phyloP scores from a whole-genome alignment of 176 grass and related monocot species.

The Rhipidocladum racemiflorum region DNA sequence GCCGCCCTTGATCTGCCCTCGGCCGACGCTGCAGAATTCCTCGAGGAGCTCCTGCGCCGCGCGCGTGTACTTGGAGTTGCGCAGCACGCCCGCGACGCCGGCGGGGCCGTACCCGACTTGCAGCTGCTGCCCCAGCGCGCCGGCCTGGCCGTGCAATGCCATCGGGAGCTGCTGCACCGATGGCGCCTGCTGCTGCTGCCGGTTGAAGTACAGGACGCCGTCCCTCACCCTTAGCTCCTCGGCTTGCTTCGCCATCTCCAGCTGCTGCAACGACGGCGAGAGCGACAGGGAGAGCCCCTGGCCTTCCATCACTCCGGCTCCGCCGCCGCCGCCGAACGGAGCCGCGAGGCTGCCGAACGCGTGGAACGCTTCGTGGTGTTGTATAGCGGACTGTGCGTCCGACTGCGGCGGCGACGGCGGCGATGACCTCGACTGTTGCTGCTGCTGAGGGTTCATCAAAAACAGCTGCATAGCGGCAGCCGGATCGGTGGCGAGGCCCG shows the following conservation, averaged over 20 bases:
- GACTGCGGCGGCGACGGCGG: constrained; percentile 53
- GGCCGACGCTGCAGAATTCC: constrained; percentile 97
- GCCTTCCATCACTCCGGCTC: constrained; percentile 58
- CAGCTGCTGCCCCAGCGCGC: constrained; percentile 37
- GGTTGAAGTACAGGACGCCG: constrained; percentile 87
- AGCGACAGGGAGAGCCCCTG: constrained; percentile 87
- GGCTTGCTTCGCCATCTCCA: constrained; percentile 90
- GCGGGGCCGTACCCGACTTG: constrained; percentile 69
- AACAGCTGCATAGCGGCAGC: constrained; percentile 84
- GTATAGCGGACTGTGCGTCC: constrained; percentile 46
- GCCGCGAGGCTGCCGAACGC: constrained; percentile 42
- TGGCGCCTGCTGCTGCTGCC: constrained; percentile 38
- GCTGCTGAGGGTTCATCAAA: constrained; percentile 78
- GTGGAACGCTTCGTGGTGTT: constrained; percentile 75
- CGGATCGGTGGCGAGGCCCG: constrained; percentile 49
- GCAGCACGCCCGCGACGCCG: constrained; percentile 57
- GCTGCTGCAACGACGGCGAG: constrained; percentile 81
- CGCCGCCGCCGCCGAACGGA: constrained; percentile 44
- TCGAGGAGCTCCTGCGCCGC: constrained; percentile 89
- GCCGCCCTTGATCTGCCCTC: constrained; percentile 62
- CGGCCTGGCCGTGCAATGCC: constrained; percentile 68
- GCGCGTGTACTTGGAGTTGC: constrained; percentile 84
- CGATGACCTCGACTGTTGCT: constrained; percentile 50
- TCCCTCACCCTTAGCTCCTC: constrained; percentile 81
- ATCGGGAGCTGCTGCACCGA: constrained; percentile 53